phyloP scores from a whole-genome alignment of 306 rosid genomes.

The Macrotyloma uniflorum region DNA sequence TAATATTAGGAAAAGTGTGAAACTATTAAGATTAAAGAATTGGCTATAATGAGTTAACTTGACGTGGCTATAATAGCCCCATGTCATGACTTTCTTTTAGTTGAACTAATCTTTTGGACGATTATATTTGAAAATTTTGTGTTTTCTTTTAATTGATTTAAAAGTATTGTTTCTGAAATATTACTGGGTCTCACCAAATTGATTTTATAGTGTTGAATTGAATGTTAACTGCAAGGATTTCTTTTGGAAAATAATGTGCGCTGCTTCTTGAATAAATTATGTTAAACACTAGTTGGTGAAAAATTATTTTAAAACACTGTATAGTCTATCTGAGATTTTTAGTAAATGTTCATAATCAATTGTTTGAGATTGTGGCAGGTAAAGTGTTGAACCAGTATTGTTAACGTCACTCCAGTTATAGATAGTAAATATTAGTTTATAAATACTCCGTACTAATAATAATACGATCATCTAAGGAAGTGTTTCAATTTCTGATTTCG shows the following conservation, averaged over 20 bases:
- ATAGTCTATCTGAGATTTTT: background rate
- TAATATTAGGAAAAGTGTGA: slow-evolving; percentile 2
- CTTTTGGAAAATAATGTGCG: background rate
- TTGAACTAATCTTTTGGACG: background rate
- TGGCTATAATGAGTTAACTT: background rate
- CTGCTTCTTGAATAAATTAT: background rate
- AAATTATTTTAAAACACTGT: background rate
- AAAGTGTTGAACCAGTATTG: background rate
- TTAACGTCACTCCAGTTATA: background rate
- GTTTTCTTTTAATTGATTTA: background rate
- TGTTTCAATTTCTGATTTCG: slow-evolving; percentile 18
- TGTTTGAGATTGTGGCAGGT: slow-evolving; percentile 9
- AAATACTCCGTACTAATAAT: background rate
- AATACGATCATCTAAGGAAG: background rate
- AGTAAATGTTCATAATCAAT: background rate
- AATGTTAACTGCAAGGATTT: background rate
- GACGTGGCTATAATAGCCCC: background rate
- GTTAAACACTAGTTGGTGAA: background rate
- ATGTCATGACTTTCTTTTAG: background rate
- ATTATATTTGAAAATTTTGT: background rate
- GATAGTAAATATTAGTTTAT: background rate
- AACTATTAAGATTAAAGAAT: background rate
- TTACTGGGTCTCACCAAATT: background rate
- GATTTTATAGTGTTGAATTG: background rate
- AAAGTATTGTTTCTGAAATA: background rate